These are phyloP conservation scores for Tuber brumale DNA, from an alignment of 495 filamentous ascomycete genomes.

Conservation along the genomic window DNA sequence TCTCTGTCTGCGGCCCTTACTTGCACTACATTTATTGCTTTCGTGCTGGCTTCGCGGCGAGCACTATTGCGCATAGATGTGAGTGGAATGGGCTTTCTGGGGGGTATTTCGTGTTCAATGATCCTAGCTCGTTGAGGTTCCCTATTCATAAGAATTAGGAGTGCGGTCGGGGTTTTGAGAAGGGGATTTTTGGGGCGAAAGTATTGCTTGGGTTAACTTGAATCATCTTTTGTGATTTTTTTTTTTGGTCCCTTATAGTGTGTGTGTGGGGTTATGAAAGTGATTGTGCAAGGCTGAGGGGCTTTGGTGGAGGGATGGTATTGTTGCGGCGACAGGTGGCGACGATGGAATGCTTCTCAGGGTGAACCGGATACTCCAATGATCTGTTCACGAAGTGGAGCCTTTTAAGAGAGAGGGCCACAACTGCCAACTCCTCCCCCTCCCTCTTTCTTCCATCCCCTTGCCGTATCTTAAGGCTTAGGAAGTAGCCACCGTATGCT, in stretches of 20 bases:
- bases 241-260: not conserved
- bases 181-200: not conserved
- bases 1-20: not conserved
- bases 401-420: not conserved
- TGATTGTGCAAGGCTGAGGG: not conserved
- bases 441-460: not conserved
- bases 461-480: not conserved
- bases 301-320: not conserved
- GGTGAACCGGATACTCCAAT: not conserved
- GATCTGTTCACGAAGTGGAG: not conserved
- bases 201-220: not conserved
- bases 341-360: not conserved
- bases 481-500: not conserved
- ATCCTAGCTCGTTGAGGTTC: not conserved
- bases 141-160: not conserved
- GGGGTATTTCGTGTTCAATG: constrained; percentile 7
- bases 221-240: not conserved
- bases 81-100: constrained; percentile 9
- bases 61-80: constrained; percentile 1
- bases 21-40: not conserved
- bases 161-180: not conserved
- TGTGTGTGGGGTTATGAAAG: not conserved
- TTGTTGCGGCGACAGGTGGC: not conserved
- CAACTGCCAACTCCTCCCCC: not conserved
- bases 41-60: not conserved